Conservation (phyloP, 2,329 filamentous ascomycete species). For the Lachnellula willkommii region DNA sequence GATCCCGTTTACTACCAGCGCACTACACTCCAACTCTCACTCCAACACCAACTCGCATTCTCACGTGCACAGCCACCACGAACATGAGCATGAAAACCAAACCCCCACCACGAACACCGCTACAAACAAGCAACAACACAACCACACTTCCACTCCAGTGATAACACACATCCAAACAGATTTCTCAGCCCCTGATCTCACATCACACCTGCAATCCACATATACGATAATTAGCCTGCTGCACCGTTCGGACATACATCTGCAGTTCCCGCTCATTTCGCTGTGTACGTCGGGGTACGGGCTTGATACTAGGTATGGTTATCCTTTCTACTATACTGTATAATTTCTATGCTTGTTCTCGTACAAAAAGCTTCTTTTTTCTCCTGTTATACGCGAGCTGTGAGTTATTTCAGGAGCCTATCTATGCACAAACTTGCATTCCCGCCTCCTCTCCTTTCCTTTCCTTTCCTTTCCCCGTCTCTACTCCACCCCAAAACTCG, state of each 20-base stretch:
- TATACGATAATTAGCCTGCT: slow-evolving; percentile 8
- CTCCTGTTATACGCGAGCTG: too few species aligned
- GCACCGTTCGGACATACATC: slow-evolving; percentile 13
- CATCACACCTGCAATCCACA: not conserved
- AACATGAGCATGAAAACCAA: not conserved
- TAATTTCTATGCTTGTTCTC: too few species aligned
- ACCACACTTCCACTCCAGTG: not conserved
- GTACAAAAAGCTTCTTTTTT: too few species aligned
- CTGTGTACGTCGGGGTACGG: slow-evolving; percentile 10
- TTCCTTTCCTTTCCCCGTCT: too few species aligned
- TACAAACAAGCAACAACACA: not conserved
- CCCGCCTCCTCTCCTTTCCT: too few species aligned
- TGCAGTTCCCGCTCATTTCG: slow-evolving; percentile 1
- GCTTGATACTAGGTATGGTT: slow-evolving; percentile 4
- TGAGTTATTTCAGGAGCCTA: too few species aligned
- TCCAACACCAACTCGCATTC: not conserved
- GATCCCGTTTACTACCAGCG: not conserved
- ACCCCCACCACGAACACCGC: not conserved
- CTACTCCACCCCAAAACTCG: too few species aligned
- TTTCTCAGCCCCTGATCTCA: slow-evolving; percentile 3
- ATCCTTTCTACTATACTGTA: too few species aligned
- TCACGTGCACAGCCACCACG: not conserved
- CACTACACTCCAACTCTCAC: too few species aligned
- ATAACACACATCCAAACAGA: slow-evolving; percentile 5
- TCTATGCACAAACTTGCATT: too few species aligned